Conservation (phyloP, 2,329 filamentous ascomycete species). For the Alternaria panax region DNA sequence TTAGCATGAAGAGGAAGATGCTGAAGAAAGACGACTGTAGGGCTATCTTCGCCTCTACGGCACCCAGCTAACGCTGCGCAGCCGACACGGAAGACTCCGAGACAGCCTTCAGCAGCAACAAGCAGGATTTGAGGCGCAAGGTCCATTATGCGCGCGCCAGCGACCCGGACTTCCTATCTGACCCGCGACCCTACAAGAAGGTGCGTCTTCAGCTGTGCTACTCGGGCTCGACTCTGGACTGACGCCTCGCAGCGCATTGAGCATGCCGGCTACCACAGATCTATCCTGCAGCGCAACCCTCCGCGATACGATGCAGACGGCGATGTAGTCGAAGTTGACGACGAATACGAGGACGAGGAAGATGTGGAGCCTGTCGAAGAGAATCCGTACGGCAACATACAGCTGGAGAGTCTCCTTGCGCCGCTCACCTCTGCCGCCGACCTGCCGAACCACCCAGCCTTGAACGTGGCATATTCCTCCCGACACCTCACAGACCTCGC, state of each 20-base stretch:
- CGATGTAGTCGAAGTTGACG: slow-evolving; percentile 76
- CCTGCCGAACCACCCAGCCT: slow-evolving; percentile 74
- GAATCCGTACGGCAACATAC: slow-evolving; percentile 76
- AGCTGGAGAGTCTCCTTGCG: slow-evolving; percentile 75
- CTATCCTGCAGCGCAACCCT: slow-evolving; percentile 77
- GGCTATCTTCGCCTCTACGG: slow-evolving; percentile 2
- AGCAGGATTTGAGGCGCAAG: slow-evolving; percentile 79
- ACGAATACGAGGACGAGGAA: slow-evolving; percentile 71
- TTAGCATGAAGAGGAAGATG: slow-evolving; percentile 50
- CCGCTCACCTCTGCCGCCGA: slow-evolving; percentile 79
- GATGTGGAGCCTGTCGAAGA: slow-evolving; percentile 68
- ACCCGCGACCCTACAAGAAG: slow-evolving; percentile 74
- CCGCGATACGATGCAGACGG: slow-evolving; percentile 78
- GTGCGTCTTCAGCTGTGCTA: slow-evolving; percentile 53
- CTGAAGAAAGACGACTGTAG: slow-evolving; percentile 47
- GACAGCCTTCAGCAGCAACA: slow-evolving; percentile 74
- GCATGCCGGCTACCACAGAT: slow-evolving; percentile 74
- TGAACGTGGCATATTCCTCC: slow-evolving; percentile 77
- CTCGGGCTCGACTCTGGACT: slow-evolving; percentile 20
- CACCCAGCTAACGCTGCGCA: slow-evolving; percentile 48
- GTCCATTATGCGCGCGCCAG: slow-evolving; percentile 75
- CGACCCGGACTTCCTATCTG: slow-evolving; percentile 66
- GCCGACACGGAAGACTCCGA: slow-evolving; percentile 81
- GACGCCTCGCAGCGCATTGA: slow-evolving; percentile 66
- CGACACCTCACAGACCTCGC: slow-evolving; percentile 76